Base-by-base conservation (phyloP, 495 filamentous ascomycete genomes). In the Talaromyces liani region DNA sequence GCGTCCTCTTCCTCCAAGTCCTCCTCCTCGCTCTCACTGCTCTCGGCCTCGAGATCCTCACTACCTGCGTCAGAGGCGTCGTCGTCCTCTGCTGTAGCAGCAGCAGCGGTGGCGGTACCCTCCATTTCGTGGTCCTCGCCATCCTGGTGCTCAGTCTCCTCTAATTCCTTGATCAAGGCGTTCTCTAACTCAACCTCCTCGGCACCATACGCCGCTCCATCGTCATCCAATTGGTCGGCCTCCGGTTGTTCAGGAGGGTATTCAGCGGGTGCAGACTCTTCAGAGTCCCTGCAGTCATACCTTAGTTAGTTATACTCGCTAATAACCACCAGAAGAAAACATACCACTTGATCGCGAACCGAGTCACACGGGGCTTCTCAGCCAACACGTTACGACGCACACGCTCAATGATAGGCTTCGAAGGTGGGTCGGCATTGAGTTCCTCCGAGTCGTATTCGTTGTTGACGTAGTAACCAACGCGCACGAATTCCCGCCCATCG, bases 291-390 rank as follows among this genome's bases (percentile, higher is more conserved):
- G 62, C 29, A 67, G 29, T 66, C 31, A 60, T 16, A 18, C 56
- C 9, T 49, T 27, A 20, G n/a, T 49, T 27, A 20, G n/a, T 24
- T 59, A 53, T 58, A 33, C n/a, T 10, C 0, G 36, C 12, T 36
- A 7, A 16, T 16, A 31, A 22, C 9, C 20, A 14, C n/a, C 53
- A 60, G 7, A 49, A 10, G 27, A 22, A 39, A 27, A 69, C 83
- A 61, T 84, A 96, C 94, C 94, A 98, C 78, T 98, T 98, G 77
- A 98, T 98, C n/a, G 92, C 92, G 69, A 98, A 98, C 60, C 94
- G 84, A 36, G 94, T 98, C 20, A 98, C 94, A 72, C 94, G 84
- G 3, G 94, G 94, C 85, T 98, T 98, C 78, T 97, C 93, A 1
- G 94, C 93, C 31, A 98, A 84, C 29, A 98, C 89, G 68, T 93